Conservation (phyloP, 495 filamentous ascomycete genomes). For the Ramalina intermedia region DNA sequence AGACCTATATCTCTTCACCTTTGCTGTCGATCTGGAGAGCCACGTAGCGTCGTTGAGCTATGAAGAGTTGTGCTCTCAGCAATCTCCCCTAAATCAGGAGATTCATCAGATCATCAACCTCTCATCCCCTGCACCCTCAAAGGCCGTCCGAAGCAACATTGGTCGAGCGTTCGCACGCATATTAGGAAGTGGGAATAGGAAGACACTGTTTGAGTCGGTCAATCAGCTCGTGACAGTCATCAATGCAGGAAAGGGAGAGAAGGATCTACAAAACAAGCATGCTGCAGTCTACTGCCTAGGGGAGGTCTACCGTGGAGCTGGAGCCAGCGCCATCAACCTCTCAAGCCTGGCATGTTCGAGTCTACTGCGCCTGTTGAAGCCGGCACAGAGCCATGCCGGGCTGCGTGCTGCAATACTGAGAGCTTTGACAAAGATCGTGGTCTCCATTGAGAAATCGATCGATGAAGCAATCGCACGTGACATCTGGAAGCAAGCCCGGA, state of each 20-base stretch:
- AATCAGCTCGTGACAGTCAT: conserved; percentile 72
- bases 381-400: conserved; percentile 64
- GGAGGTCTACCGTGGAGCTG: conserved; percentile 74
- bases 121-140: conserved; percentile 67
- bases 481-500: conserved; percentile 83
- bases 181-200: conserved; percentile 77
- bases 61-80: conserved; percentile 71
- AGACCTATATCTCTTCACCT: conserved; percentile 82
- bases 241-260: conserved; percentile 65
- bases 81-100: conserved; percentile 79
- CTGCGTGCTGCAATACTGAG: conserved; percentile 71
- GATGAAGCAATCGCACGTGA: conserved; percentile 81
- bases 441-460: conserved; percentile 55
- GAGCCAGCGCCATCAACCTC: conserved; percentile 82
- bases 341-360: conserved; percentile 57
- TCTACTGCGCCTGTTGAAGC: conserved; percentile 66
- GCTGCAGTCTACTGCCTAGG: conserved; percentile 82
- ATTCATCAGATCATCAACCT: conserved; percentile 82
- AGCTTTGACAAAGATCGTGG: conserved; percentile 59
- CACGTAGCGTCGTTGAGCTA: conserved; percentile 60
- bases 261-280: conserved; percentile 62
- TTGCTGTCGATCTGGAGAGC: conserved; percentile 67
- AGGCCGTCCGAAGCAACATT: conserved; percentile 78
- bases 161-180: conserved; percentile 73
- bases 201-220: conserved; percentile 83